Evolutionary conservation across 257 asterid species (phyloP).

Genomic region (Solanum pennellii): DNA sequence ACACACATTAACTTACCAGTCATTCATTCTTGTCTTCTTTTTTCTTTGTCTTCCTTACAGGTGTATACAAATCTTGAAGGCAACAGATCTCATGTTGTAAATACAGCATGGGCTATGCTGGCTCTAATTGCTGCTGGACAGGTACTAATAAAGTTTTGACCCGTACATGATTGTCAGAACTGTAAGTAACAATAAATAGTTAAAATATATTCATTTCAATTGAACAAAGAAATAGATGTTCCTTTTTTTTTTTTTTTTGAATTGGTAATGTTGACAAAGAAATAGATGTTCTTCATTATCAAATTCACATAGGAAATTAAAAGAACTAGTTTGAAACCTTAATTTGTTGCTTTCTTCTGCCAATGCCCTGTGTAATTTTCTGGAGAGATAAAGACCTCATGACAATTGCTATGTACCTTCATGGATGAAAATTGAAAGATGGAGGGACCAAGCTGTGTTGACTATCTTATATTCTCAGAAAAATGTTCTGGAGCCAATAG

Average conservation of each 20-base stretch:
- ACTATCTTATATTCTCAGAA: background rate
- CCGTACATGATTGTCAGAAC: background rate
- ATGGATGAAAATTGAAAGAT: background rate
- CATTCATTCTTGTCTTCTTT: background rate
- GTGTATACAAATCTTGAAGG: slow-evolving; percentile 84
- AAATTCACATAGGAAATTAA: background rate
- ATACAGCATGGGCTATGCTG: slow-evolving; percentile 89
- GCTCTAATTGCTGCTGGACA: slow-evolving; percentile 86
- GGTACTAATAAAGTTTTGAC: slow-evolving; percentile 24
- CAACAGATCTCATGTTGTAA: slow-evolving; percentile 73
- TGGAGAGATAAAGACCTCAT: background rate
- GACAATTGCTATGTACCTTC: background rate
- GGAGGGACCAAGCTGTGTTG: background rate
- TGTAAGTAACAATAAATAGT: background rate
- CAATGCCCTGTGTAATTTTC: background rate
- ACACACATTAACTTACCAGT: background rate
- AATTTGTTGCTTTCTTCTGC: background rate
- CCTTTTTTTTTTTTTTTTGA: background rate
- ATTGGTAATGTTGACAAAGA: background rate
- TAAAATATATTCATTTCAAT: background rate
- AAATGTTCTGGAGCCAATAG: background rate
- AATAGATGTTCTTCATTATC: background rate
- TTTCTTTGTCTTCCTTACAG: slow-evolving; percentile 20
- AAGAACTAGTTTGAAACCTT: background rate
- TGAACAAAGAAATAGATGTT: background rate